Evolutionary conservation across 2,329 filamentous ascomycete species (phyloP), one percentile per base, ranked within the genome.

Genomic region (Exophiala oligosperma): DNA sequence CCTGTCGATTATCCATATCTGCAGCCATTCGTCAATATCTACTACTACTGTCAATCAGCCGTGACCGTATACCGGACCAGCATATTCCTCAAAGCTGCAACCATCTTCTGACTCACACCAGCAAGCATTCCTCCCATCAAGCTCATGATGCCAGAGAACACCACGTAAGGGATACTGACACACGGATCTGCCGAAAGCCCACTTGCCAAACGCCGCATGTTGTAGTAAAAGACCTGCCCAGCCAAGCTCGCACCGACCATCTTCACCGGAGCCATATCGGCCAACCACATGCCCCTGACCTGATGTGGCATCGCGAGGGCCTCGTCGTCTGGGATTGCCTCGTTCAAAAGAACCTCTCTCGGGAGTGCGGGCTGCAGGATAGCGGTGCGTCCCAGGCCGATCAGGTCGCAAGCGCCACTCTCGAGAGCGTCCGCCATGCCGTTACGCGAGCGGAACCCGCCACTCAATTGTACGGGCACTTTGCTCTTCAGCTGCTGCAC

Each of bases 401-500:
- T 72, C 65, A 82, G 61, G 58, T 83, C 76, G 61, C 79, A 82
- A 2, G 74, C 76, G 0, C 76, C 74, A 9, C 74, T 73, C 4
- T 71, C 57, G 4, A 84, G 66, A 9, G 80, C 81, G 5, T 75
- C 72, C 24, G 79, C 76, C 72, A 83, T 83, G 2, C 77, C 81
- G 0, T 69, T 68, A 2, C 79, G 72, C 0, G 78, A 81, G 1
- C 84, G 78, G 69, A 89, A 87, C 0, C 86, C 86, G 2, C 86
- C 86, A 0, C 84, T 88, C 2, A 89, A 77, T n/a, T 56, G 53
- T 28, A 56, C 41, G 35, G 57, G 53, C 21, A 56, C 48, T 21
- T 38, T 23, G 26, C 38, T 38, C 7, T 28, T 7, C 21, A 41
- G 38, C 17, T 26, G 23, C 29, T 57, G 55, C 11, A 57, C 49